phyloP scores from a whole-genome alignment of 1,139 yeast species.

The Pichia sp. region DNA sequence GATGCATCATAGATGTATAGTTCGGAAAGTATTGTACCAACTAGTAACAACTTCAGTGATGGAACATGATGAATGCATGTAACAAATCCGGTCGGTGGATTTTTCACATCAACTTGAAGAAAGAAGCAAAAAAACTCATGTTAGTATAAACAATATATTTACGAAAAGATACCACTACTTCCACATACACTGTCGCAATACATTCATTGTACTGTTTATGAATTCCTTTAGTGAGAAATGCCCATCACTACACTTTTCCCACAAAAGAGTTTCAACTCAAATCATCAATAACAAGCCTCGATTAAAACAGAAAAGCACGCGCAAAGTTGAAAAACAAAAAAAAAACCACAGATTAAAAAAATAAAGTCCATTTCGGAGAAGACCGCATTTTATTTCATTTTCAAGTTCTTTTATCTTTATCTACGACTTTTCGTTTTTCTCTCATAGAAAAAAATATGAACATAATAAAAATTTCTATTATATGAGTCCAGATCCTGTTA shows the following conservation, averaged over 20 bases:
- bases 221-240: too few species aligned
- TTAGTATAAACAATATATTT: neutral
- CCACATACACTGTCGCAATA: constrained; percentile 4
- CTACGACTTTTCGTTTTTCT: too few species aligned
- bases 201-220: neutral
- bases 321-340: neutral
- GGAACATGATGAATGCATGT: constrained; percentile 2
- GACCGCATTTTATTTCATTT: neutral
- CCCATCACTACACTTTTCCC: too few species aligned
- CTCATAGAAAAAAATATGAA: too few species aligned
- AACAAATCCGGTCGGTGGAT: constrained; percentile 5
- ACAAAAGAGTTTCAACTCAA: neutral
- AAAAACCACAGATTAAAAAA: too few species aligned
- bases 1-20: constrained; percentile 1
- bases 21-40: constrained; percentile 8
- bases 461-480: too few species aligned
- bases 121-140: neutral
- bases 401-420: too few species aligned
- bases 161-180: neutral
- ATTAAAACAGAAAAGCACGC: neutral
- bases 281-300: neutral
- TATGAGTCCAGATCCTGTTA: too few species aligned
- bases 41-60: neutral
- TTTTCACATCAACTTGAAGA: neutral
- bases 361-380: neutral